Conservation (phyloP, 2,329 filamentous ascomycete species). For the Endocalyx cinctus region DNA sequence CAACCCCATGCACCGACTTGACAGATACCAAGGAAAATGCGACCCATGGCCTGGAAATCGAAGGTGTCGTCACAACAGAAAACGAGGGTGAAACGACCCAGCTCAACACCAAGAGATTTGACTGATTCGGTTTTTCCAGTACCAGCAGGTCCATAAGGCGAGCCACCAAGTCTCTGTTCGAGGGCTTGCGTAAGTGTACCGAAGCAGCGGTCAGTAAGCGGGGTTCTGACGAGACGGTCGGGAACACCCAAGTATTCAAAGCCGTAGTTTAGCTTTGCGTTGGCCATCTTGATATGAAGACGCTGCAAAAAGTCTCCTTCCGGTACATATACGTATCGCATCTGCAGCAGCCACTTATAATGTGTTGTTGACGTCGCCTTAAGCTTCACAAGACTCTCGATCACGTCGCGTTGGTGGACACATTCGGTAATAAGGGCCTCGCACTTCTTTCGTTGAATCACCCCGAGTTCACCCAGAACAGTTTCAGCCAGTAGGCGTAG, state of each 20-base stretch:
- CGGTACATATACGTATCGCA: constrained; percentile 87
- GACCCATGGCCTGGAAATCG: constrained; percentile 99
- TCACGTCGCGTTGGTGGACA: constrained; percentile 92
- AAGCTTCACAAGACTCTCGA: constrained; percentile 75
- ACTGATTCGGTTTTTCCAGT: constrained; percentile 99
- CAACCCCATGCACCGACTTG: constrained; percentile 99
- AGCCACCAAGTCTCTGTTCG: constrained; percentile 91
- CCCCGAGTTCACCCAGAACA: constrained; percentile 82
- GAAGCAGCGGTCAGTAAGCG: constrained; percentile 97
- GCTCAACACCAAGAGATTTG: constrained; percentile 92
- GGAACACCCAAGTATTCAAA: constrained; percentile 98
- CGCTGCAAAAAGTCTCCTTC: constrained; percentile 80
- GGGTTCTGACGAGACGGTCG: constrained; percentile 92
- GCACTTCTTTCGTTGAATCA: constrained; percentile 90
- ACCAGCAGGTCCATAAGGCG: constrained; percentile 93
- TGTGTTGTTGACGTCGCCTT: constrained; percentile 73
- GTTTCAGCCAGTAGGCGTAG: constrained; percentile 82
- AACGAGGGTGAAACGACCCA: constrained; percentile 95
- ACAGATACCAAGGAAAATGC: constrained; percentile 98
- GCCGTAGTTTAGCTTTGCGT: constrained; percentile 89
- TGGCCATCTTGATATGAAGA: constrained; percentile 92
- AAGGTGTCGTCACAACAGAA: constrained; percentile 99
- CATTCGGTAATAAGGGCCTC: constrained; percentile 99
- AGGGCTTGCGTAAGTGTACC: constrained; percentile 94
- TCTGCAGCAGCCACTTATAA: constrained; percentile 90